These are phyloP conservation scores for Phyllosticta paracitricarpa DNA, from an alignment of 2,329 filamentous ascomycete species.

Conservation along the genomic window DNA sequence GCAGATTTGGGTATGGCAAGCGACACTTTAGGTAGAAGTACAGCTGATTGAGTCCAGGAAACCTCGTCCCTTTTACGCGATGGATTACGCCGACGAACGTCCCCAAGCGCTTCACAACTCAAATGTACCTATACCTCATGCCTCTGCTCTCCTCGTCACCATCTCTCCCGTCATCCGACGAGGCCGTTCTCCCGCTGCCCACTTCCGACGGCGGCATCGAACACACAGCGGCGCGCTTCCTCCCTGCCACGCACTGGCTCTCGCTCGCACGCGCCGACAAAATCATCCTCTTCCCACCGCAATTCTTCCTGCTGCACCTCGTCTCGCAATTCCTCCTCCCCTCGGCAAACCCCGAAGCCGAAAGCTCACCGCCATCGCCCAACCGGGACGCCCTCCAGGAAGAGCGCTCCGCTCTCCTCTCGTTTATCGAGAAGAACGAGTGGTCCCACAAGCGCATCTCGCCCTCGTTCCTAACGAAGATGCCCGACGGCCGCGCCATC, in stretches of 20 bases:
- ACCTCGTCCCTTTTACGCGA: constrained; percentile 71
- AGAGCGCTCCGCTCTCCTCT: constrained; percentile 24
- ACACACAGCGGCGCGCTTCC: constrained; percentile 69
- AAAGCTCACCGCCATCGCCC: constrained; percentile 5
- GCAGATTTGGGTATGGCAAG: constrained; percentile 51
- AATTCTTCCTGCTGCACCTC: constrained; percentile 62
- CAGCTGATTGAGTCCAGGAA: constrained; percentile 33
- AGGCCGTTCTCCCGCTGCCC: constrained; percentile 56
- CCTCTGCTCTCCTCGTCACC: constrained; percentile 33
- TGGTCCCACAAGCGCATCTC: constrained; percentile 37
- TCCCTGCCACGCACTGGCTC: constrained; percentile 61
- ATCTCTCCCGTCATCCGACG: constrained; percentile 24
- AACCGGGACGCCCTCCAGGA: constrained; percentile 30
- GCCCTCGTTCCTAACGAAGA: constrained; percentile 28
- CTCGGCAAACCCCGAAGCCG: constrained; percentile 17
- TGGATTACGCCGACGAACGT: constrained; percentile 77
- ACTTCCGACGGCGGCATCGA: constrained; percentile 61
- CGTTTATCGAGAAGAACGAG: constrained; percentile 46
- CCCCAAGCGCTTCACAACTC: constrained; percentile 75
- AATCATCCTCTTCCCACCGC: constrained; percentile 83
- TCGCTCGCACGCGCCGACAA: constrained; percentile 50
- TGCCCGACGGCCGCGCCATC: constrained; percentile 41
- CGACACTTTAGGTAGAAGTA: not conserved
- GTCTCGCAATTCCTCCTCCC: constrained; percentile 44
- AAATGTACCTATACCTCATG: constrained; percentile 94